These are phyloP conservation scores for Takakia lepidozioides DNA, from an alignment of 225 moss, liverwort and hornwort species.

Conservation along the genomic window DNA sequence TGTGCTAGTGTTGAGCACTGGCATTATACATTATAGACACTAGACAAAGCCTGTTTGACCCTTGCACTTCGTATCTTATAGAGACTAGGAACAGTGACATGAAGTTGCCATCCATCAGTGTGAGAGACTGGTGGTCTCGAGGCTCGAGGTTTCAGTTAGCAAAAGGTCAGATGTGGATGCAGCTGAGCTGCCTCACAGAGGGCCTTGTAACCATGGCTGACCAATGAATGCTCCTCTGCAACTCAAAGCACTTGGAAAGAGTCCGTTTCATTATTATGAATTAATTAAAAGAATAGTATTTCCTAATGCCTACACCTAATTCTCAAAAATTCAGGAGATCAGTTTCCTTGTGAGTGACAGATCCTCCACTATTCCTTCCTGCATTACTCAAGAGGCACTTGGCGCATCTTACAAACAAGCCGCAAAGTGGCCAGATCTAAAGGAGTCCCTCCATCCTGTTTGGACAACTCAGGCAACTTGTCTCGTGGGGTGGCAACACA, in stretches of 20 bases:
- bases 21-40: no score
- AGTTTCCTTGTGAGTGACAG: no score
- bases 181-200: background rate
- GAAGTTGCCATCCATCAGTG: no score
- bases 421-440: constrained; percentile 67
- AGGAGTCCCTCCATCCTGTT: constrained; percentile 48
- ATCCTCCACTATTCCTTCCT: no score
- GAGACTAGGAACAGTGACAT: no score
- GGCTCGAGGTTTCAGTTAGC: background rate
- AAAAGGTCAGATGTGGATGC: background rate
- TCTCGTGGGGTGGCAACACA: constrained; percentile 75
- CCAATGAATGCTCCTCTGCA: background rate
- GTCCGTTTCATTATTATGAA: background rate
- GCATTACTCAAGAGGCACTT: constrained; percentile 62
- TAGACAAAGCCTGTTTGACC: no score
- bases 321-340: no score
- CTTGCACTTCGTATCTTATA: no score
- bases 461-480: constrained; percentile 62
- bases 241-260: background rate
- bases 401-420: constrained; percentile 96
- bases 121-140: no score
- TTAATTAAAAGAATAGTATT: background rate
- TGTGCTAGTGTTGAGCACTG: no score
- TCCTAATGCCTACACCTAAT: constrained; percentile 4
- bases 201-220: background rate